A percentile compares a stretch with the other conserved stretches of the same genome.
Evolutionary conservation across 2,329 filamentous ascomycete species (phyloP).

Genomic region (Exophiala sp.): DNA sequence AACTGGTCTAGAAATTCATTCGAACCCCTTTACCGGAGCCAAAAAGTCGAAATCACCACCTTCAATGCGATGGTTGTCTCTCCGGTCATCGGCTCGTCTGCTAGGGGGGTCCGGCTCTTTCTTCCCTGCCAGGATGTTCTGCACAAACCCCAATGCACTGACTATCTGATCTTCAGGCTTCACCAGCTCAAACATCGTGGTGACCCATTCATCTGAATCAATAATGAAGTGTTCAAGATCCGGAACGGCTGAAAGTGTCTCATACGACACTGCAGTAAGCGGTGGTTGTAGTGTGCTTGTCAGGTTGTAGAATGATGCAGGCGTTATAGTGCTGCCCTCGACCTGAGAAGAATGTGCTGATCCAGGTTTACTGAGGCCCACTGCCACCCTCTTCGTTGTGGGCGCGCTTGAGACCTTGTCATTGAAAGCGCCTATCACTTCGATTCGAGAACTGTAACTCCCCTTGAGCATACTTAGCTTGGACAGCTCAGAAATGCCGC

Average conservation of each 20-base stretch:
- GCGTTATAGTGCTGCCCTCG: not conserved
- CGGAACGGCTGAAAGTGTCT: slow-evolving; percentile 11
- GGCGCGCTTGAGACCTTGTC: slow-evolving; percentile 12
- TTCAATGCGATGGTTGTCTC: not conserved
- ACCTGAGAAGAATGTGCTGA: not conserved
- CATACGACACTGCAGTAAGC: slow-evolving; percentile 7
- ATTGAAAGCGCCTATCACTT: slow-evolving; percentile 17
- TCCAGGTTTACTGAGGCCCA: not conserved
- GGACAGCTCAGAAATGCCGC: slow-evolving; percentile 21
- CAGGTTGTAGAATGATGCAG: slow-evolving; percentile 1
- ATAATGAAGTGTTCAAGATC: slow-evolving; percentile 12
- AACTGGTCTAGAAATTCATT: not conserved
- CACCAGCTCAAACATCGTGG: slow-evolving; percentile 13
- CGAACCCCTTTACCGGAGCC: slow-evolving; percentile 8
- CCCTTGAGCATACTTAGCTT: slow-evolving; percentile 24
- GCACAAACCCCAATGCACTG: slow-evolving; percentile 18
- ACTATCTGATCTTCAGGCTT: slow-evolving; percentile 8
- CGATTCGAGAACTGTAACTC: slow-evolving; percentile 22
- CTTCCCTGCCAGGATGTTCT: slow-evolving; percentile 19
- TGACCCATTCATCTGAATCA: slow-evolving; percentile 17
- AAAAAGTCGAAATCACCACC: slow-evolving; percentile 11
- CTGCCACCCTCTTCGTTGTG: slow-evolving; percentile 1
- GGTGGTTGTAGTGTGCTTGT: slow-evolving; percentile 4
- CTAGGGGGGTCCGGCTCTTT: not conserved
- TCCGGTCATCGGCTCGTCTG: not conserved